Conservation (phyloP, 768 basidiomycete species). For the Auriculariales sp. region DNA sequence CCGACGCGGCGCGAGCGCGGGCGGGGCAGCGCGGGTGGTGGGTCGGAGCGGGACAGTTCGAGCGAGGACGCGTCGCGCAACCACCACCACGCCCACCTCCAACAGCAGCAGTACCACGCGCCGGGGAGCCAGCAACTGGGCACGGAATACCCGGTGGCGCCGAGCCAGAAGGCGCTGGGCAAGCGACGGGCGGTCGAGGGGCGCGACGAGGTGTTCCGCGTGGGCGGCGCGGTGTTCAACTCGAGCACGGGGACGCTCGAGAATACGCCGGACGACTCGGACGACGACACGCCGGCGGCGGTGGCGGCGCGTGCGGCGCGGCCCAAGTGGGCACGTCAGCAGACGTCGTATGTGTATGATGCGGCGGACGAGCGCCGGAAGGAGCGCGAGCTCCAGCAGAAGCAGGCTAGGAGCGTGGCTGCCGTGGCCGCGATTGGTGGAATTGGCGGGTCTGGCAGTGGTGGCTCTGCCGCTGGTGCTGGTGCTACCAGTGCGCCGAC, state of each 20-base stretch:
- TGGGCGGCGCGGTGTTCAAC: slow-evolving; percentile 5
- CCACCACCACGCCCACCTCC: too few species aligned
- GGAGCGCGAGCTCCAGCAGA: slow-evolving; percentile 18
- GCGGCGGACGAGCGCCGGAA: slow-evolving; percentile 69
- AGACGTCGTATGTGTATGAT: slow-evolving; percentile 76
- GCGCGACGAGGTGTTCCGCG: slow-evolving; percentile 37
- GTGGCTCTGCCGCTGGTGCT: background rate
- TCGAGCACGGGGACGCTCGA: slow-evolving; percentile 20
- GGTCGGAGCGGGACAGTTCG: slow-evolving; percentile 11
- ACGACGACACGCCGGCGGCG: slow-evolving; percentile 41
- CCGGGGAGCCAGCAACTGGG: slow-evolving; percentile 4
- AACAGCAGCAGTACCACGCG: background rate
- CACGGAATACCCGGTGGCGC: slow-evolving; percentile 29
- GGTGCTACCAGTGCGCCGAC: background rate
- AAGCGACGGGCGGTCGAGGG: slow-evolving; percentile 59
- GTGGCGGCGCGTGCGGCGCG: slow-evolving; percentile 24
- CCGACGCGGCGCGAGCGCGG: background rate
- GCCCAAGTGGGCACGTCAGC: slow-evolving; percentile 21
- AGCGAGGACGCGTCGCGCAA: background rate
- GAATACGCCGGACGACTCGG: slow-evolving; percentile 14
- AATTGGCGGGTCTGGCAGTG: background rate
- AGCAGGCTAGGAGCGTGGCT: slow-evolving; percentile 28
- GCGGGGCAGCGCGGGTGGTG: background rate
- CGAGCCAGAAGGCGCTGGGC: slow-evolving; percentile 79
- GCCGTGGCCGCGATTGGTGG: background rate